Evolutionary conservation across 1,284 basidiomycete species (phyloP), one percentile per base, ranked within the genome.

Genomic region (Vanrija sp.): DNA sequence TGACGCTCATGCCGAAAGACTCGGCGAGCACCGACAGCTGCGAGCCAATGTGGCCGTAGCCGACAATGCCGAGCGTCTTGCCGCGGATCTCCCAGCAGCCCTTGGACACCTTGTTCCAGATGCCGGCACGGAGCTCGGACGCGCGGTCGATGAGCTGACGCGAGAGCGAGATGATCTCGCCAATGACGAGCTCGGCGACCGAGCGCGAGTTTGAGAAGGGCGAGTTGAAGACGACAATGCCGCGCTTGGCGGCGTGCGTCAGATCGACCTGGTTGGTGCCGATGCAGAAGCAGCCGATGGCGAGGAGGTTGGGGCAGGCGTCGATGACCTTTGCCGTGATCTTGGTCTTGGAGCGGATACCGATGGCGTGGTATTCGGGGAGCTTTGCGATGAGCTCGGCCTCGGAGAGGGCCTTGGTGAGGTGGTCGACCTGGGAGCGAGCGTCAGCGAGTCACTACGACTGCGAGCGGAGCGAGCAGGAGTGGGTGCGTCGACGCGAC

Each of bases 131-230:
- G 80, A 99, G 84, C 78, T 99, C 96, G 65, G 81, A 83, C 16
- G 86, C 80, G 53, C 96, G 87, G 77, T 99, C 90, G 64, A 88
- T 85, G 62, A 97, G 83, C 75, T 99, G 96, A 39, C 96, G 87
- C 14, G 96, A 96, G 59, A 99, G 86, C 6, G 87, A 86, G 67
- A 99, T 85, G 68, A 98, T 82, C 78, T 99, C 96, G 57, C 85
- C 84, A 73, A 99, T 87, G 74, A 99, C 96, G 46, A 99, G 85
- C 79, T 99, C 96, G 45, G 96, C 96, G 48, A 99, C 96, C 0
- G 95, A 98, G 60, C 96, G 90, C 41, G 96, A 98, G 79, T 99
- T 99, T 75, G 96, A 95, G 79, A 98, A 99, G 31, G 96, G 96
- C 14, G 95, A 98, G 78, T 99, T 99, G 84, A 99, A 99, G 51